These are phyloP conservation scores for Linum usitatissimum DNA, from an alignment of 345 rosid genomes.

Conservation along the genomic window DNA sequence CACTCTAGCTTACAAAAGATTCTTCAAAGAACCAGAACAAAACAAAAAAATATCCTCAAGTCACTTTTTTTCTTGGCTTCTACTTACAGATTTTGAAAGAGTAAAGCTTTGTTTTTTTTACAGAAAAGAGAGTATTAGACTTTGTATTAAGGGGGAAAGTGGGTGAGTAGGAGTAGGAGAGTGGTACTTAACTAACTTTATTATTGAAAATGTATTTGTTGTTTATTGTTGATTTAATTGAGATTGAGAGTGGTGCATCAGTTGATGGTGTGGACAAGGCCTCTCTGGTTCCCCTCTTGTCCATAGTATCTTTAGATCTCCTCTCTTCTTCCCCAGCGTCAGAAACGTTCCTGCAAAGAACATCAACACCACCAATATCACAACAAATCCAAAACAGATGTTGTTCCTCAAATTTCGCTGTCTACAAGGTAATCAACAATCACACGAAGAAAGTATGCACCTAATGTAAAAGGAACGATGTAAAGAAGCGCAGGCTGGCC, in stretches of 20 bases:
- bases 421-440: no score
- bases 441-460: conserved; percentile 2
- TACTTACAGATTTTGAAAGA: no score
- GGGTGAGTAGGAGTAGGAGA: background rate
- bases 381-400: no score
- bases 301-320: conserved; percentile 72
- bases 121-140: no score
- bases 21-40: no score
- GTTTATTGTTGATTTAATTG: no score
- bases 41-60: no score
- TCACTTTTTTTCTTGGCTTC: no score
- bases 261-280: conserved; percentile 10
- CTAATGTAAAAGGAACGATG: conserved; percentile 27
- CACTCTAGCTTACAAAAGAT: no score
- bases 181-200: background rate
- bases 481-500: conserved; percentile 28
- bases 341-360: conserved; percentile 57
- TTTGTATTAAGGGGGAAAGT: no score
- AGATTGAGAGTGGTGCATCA: background rate
- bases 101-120: no score
- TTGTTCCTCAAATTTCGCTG: no score
- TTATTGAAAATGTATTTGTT: background rate
- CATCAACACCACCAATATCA: background rate
- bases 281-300: conserved; percentile 70
- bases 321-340: conserved; percentile 68